phyloP scores from a whole-genome alignment of 192 early-diverging fungal genomes.

The Hyaloraphidium curvatum region DNA sequence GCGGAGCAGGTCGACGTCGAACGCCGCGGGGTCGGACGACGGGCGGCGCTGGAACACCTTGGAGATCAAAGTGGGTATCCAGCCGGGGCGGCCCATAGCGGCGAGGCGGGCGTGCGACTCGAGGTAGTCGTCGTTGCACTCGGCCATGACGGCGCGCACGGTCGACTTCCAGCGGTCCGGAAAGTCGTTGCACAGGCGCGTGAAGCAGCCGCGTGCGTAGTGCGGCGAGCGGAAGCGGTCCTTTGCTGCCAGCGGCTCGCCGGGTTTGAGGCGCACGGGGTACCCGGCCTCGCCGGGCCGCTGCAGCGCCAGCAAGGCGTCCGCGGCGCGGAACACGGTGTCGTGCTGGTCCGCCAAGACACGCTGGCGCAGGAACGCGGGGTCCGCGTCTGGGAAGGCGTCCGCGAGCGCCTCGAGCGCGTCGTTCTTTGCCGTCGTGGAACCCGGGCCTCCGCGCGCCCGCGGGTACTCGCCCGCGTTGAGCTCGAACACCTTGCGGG shows the following conservation, averaged over 20 bases:
- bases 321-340: background rate
- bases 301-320: background rate
- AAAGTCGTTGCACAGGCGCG: background rate
- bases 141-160: background rate
- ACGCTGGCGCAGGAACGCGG: background rate
- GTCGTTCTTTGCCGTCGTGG: too few species aligned
- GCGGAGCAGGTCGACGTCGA: background rate
- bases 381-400: background rate
- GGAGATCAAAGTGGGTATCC: background rate
- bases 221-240: background rate
- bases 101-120: background rate
- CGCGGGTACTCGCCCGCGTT: slow-evolving; percentile 1
- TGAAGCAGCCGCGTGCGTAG: background rate
- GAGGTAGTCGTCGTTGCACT: slow-evolving; percentile 2
- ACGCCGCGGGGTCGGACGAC: background rate
- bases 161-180: background rate
- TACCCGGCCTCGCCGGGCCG: background rate
- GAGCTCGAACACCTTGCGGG: background rate
- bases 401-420: too few species aligned
- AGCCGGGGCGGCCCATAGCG: background rate
- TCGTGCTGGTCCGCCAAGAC: background rate
- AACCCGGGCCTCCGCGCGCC: too few species aligned
- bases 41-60: background rate
- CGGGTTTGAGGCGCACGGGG: background rate
- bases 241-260: background rate